phyloP scores from a whole-genome alignment of 495 filamentous ascomycete species.

The Venustampulla echinocandica region DNA sequence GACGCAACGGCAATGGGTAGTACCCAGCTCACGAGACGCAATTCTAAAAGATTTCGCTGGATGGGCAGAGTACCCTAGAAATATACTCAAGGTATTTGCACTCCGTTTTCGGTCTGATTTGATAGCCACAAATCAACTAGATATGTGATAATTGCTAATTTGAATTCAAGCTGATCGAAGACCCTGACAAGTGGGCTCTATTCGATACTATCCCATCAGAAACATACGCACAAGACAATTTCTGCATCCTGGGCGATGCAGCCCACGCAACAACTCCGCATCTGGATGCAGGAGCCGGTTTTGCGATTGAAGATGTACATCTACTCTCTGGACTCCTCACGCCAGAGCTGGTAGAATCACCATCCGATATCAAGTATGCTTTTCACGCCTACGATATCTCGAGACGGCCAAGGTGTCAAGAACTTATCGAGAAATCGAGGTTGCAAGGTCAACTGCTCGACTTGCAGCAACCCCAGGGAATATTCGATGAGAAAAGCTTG shows the following conservation, averaged over 20 bases:
- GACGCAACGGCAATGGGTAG: conserved; percentile 46
- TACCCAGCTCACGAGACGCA: conserved; percentile 40
- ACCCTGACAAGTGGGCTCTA: conserved; percentile 51
- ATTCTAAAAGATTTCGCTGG: conserved; percentile 43
- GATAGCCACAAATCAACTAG: too few species aligned
- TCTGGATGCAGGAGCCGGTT: conserved; percentile 57
- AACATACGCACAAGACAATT: conserved; percentile 41
- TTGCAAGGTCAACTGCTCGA: conserved; percentile 31
- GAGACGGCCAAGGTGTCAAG: conserved; percentile 38
- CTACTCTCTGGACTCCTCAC: conserved; percentile 47
- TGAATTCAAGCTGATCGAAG: conserved; percentile 27
- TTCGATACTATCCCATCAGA: conserved; percentile 49
- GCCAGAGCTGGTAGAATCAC: conserved; percentile 33
- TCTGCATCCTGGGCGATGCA: conserved; percentile 59
- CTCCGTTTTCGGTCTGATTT: conserved; percentile 24
- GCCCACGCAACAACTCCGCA: conserved; percentile 63
- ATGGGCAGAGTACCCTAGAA: conserved; percentile 41
- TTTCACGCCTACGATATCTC: conserved; percentile 55
- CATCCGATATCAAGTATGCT: conserved; percentile 33
- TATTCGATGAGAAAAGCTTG: neutral
- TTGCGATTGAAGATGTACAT: conserved; percentile 58
- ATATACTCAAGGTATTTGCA: conserved; percentile 32
- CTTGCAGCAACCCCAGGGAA: conserved; percentile 21
- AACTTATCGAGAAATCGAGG: conserved; percentile 30
- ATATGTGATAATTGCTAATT: conserved; percentile 10